Conservation (phyloP, 139 green algal genomes). For the Tetratostichococcus sp. region DNA sequence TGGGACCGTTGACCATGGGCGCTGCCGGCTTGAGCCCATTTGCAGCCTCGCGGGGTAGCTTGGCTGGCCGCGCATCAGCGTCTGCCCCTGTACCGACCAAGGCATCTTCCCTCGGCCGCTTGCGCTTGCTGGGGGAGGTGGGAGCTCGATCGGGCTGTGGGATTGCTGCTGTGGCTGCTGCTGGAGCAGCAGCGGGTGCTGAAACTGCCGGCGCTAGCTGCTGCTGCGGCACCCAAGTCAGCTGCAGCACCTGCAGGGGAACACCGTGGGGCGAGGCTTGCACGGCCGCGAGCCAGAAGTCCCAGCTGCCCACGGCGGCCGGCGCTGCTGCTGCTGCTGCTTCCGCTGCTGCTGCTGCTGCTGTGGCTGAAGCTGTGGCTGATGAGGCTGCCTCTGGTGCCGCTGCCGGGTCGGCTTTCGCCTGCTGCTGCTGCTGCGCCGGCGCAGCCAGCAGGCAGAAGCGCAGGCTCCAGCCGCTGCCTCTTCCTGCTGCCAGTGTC, state of each 20-base stretch:
- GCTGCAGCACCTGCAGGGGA: neutral
- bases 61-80: too few relatives aligned
- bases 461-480: neutral
- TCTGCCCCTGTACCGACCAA: too few relatives aligned
- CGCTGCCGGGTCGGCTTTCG: too few relatives aligned
- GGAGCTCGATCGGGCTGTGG: neutral
- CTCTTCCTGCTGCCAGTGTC: too few relatives aligned
- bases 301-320: neutral
- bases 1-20: neutral
- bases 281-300: neutral
- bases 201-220: too few relatives aligned
- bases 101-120: neutral
- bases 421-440: neutral
- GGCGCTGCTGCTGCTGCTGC: neutral
- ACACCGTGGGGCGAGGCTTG: neutral
- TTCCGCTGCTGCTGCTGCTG: too few relatives aligned
- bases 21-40: neutral
- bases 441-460: neutral
- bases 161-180: neutral
- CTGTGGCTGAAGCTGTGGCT: neutral
- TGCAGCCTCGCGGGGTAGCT: too few relatives aligned
- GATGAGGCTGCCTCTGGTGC: too few relatives aligned
- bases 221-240: neutral
- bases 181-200: neutral
- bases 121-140: neutral